Evolutionary conservation across 495 filamentous ascomycete genomes (phyloP).

Genomic region (Penicillium malachiteum): DNA sequence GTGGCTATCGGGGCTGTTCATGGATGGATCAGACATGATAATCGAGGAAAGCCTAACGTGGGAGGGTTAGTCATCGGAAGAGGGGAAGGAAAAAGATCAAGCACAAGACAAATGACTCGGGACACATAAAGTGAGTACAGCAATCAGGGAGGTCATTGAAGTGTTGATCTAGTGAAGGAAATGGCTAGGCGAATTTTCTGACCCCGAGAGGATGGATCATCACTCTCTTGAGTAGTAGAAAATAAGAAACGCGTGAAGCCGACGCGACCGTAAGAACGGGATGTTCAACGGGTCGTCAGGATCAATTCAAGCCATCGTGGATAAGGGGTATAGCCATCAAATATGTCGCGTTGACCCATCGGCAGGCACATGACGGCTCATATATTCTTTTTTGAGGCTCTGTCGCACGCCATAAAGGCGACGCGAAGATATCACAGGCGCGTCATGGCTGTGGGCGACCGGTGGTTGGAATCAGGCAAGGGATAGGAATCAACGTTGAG

Average conservation of each 20-base stretch:
- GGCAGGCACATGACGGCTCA: background rate
- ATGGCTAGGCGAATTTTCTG: background rate
- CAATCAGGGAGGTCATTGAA: constrained; percentile 18
- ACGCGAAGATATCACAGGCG: constrained; percentile 25
- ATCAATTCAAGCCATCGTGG: constrained; percentile 2
- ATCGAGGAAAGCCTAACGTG: constrained; percentile 1
- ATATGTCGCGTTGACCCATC: background rate
- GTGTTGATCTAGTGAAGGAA: background rate
- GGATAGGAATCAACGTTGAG: constrained; percentile 6
- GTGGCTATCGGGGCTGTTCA: constrained; percentile 39
- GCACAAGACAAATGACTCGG: background rate
- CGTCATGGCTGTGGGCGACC: constrained; percentile 35
- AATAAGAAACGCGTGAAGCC: constrained; percentile 8
- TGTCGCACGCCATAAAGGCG: background rate
- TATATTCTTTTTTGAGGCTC: background rate
- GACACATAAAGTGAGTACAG: background rate
- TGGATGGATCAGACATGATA: constrained; percentile 44
- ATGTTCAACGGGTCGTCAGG: background rate
- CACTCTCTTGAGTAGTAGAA: background rate
- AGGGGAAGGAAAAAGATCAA: constrained; percentile 2
- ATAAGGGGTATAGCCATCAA: background rate
- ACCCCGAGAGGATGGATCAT: background rate
- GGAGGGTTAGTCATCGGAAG: constrained; percentile 21
- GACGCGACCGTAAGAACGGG: constrained; percentile 10
- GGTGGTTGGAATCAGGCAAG: constrained; percentile 17